Conservation (phyloP, 2,329 filamentous ascomycete genomes). For the Blastomyces parvus region DNA sequence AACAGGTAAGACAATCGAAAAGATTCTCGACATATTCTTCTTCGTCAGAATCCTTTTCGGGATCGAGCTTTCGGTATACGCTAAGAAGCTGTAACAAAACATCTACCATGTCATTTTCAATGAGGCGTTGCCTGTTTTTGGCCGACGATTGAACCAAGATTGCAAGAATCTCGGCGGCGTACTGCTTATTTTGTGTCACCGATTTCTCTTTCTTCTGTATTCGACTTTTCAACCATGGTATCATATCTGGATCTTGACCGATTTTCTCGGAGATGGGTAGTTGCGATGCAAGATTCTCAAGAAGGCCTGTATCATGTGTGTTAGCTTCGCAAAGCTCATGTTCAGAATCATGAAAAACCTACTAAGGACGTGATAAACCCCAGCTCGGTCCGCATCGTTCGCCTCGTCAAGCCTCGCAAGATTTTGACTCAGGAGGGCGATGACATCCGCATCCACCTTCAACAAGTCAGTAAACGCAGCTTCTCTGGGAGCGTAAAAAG, state of each 20-base stretch:
- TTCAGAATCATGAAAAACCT: conserved; percentile 12
- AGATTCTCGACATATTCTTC: conserved; percentile 93
- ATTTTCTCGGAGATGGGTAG: conserved; percentile 60
- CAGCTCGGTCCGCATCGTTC: conserved; percentile 62
- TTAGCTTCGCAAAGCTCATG: conserved; percentile 15
- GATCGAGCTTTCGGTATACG: conserved; percentile 75
- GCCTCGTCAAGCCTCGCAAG: conserved; percentile 69
- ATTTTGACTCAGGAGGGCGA: conserved; percentile 42
- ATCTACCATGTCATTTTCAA: conserved; percentile 63
- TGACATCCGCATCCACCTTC: conserved; percentile 35
- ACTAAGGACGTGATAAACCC: conserved; percentile 74
- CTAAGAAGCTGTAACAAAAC: conserved; percentile 72
- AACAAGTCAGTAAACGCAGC: conserved; percentile 9
- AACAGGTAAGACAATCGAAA: conserved; percentile 74
- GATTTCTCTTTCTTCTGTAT: conserved; percentile 59
- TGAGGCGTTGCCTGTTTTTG: conserved; percentile 55
- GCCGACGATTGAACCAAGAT: conserved; percentile 72
- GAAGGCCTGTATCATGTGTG: conserved; percentile 40
- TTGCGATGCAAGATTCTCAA: conserved; percentile 78
- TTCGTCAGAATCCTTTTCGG: conserved; percentile 73
- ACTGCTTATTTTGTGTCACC: conserved; percentile 87
- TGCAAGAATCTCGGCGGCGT: conserved; percentile 81
- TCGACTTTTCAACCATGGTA: conserved; percentile 69
- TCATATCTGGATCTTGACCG: conserved; percentile 55
- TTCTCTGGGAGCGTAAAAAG: neutral